Base-by-base conservation (phyloP, 257 asterid species). In the Gynochthodes officinalis region DNA sequence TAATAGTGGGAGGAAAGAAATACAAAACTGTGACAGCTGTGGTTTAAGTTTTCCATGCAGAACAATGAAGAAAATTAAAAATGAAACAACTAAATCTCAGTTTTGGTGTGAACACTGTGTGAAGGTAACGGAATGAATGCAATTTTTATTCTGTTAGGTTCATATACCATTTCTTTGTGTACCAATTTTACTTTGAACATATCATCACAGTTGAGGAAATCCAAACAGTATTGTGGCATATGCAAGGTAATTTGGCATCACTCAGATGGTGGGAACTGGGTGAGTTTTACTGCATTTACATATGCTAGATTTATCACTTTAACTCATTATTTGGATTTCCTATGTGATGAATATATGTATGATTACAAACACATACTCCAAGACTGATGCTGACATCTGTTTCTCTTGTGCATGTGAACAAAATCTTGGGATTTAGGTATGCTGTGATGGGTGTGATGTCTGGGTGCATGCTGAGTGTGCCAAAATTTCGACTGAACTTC, bases 381-480 rank as follows among this genome's bases (percentile, higher is more conserved):
- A 40, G 48, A 61, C 25, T 12, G 28, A 39, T 28, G 43, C 43
- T 70, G 55, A 42, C 21, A 33, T 70, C 35, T 55, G 53, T 40
- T 68, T 23, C 15, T 48, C 28, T 69, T 46, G 40, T 40, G 30
- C 23, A 16, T 52, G 33, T 64, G 72, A 46, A 18, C 11, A 16
- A 55, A 54, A 53, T 59, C 6, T 59, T 48, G 55, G 49, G 44
- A 32, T 63, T 72, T 81, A 95, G 99, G 91, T 95, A 64, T 89
- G 96, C 67, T 95, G 99, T 2, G 97, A 92, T 83, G 83, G 91
- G 54, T 95, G 99, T 79, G 83, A 92, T 83, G 93, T 92, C 73
- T 95, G 99, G 98, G 95, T 92, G 74, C 98, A 95, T 84, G 95
- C 95, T 68, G 96, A 95, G 69, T 95, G 99, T 75, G 93, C 98